A percentile compares a stretch with the other conserved stretches of the same genome.
Evolutionary conservation across 2,329 filamentous ascomycete genomes (phyloP).

Genomic region (Teratosphaeria nubilosa): DNA sequence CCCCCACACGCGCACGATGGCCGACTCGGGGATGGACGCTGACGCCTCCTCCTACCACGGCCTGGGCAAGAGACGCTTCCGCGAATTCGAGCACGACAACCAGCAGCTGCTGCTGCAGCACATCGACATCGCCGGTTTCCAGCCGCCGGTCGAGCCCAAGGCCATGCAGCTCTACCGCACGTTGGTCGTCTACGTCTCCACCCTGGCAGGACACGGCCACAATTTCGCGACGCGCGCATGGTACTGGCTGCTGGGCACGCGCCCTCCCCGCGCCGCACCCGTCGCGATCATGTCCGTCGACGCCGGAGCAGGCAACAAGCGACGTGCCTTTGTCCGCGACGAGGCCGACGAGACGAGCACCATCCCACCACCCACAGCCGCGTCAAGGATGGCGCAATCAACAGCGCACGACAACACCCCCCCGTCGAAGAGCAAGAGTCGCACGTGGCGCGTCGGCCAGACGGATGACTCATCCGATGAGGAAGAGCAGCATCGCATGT

Average conservation of each 20-base stretch:
- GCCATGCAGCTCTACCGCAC: not conserved
- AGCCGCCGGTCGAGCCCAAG: not conserved
- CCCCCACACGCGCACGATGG: not conserved
- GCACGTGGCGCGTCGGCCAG: not conserved
- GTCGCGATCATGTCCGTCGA: not conserved
- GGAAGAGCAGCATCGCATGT: not conserved
- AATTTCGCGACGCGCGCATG: not conserved
- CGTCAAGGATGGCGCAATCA: not conserved
- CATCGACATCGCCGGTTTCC: not conserved
- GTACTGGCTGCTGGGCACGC: not conserved
- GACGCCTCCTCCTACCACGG: not conserved
- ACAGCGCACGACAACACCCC: not conserved
- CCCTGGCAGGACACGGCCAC: not conserved
- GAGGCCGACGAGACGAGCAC: not conserved
- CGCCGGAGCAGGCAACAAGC: slow-evolving; percentile 3
- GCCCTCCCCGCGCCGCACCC: not conserved
- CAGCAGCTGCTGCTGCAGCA: not conserved
- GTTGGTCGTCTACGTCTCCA: slow-evolving; percentile 1
- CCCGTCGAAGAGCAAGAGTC: not conserved
- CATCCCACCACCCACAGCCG: not conserved
- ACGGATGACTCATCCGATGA: not conserved
- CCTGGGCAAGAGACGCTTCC: not conserved
- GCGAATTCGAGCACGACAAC: not conserved
- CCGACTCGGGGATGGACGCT: slow-evolving; percentile 1
- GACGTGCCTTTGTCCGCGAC: slow-evolving; percentile 3